Conservation (phyloP, 768 basidiomycete species). For the Trametes coccinea region DNA sequence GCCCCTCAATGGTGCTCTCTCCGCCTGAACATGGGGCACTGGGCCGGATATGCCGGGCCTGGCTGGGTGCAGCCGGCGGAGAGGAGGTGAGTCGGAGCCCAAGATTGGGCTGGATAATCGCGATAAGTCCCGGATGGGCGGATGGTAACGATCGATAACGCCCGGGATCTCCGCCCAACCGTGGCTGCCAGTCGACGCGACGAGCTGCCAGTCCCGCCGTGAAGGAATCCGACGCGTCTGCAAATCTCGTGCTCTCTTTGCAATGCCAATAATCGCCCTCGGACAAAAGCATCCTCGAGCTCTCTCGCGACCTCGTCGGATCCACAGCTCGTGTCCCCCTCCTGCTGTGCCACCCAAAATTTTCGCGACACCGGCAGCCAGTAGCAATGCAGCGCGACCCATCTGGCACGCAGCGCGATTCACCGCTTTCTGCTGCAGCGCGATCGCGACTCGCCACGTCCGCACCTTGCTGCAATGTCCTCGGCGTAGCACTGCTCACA, state of each 20-base stretch:
- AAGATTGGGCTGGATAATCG: slow-evolving; percentile 12
- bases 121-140: slow-evolving; percentile 11
- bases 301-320: no score
- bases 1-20: neutral
- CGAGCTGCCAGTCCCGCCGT: neutral
- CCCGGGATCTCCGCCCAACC: neutral
- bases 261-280: neutral
- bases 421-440: neutral
- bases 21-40: slow-evolving; percentile 5
- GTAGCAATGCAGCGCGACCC: neutral
- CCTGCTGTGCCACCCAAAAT: slow-evolving; percentile 11
- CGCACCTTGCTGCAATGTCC: neutral
- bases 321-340: no score
- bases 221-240: slow-evolving; percentile 3
- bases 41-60: slow-evolving; percentile 2
- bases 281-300: no score
- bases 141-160: slow-evolving; percentile 23
- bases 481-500: neutral
- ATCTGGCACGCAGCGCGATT: neutral
- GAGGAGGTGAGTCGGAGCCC: neutral
- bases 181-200: neutral
- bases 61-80: slow-evolving; percentile 1
- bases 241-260: slow-evolving; percentile 1
- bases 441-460: neutral
- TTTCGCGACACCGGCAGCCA: neutral